Percentiles rank a stretch among this genome's conserved stretches.
Conservation (phyloP, 441 rosid genomes). For the Bocquillonia castaneifolia region DNA sequence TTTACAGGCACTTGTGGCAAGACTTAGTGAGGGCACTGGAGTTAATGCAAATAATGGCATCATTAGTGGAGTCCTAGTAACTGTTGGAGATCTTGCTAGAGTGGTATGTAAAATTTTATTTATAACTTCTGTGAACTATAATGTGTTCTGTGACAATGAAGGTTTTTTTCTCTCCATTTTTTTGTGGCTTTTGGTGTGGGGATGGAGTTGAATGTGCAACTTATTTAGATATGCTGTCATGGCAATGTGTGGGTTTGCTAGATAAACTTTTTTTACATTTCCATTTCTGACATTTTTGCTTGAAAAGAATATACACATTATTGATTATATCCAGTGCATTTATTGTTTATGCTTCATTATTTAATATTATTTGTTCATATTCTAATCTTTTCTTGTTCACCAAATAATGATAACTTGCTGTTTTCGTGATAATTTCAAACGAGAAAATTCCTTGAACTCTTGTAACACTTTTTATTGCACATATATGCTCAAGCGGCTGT, state of each 20-base stretch:
- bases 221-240: too few relatives aligned
- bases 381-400: neutral
- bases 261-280: too few relatives aligned
- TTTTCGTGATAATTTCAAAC: neutral
- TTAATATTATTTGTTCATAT: neutral
- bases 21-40: slow-evolving; percentile 88
- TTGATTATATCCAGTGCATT: neutral
- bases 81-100: slow-evolving; percentile 99
- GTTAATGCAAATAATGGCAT: slow-evolving; percentile 87
- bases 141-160: neutral
- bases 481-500: too few relatives aligned
- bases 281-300: neutral
- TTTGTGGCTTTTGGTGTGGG: too few relatives aligned
- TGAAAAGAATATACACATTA: neutral
- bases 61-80: slow-evolving; percentile 93
- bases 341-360: neutral
- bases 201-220: too few relatives aligned
- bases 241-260: neutral
- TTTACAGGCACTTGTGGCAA: slow-evolving; percentile 94
- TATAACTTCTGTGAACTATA: slow-evolving; percentile 3
- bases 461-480: neutral
- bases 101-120: slow-evolving; percentile 64
- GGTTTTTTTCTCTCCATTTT: neutral
- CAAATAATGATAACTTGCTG: neutral
- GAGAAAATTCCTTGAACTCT: neutral